phyloP scores from a whole-genome alignment of 176 grass and related monocot genomes.

The Alopecurus myosuroides region DNA sequence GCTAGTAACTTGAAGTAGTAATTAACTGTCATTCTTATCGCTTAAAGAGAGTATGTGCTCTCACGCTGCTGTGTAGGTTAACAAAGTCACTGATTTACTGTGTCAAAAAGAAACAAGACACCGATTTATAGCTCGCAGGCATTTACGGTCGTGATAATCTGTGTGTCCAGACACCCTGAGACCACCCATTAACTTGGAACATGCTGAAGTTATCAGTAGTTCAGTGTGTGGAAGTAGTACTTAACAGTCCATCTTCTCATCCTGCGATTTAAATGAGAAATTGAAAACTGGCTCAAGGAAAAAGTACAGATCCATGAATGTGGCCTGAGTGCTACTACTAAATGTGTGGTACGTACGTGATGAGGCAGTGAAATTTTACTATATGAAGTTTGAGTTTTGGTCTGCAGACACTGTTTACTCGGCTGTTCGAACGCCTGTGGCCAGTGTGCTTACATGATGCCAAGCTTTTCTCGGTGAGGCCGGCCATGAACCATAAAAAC shows the following conservation, averaged over 20 bases:
- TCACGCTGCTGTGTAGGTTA: no score
- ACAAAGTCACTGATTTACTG: no score
- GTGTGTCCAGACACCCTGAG: background rate
- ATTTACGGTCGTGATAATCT: background rate
- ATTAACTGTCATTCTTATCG: no score
- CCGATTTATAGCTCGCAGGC: no score
- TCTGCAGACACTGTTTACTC: slow-evolving; percentile 1
- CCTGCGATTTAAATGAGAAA: background rate
- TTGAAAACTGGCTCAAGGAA: background rate
- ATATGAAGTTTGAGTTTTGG: background rate
- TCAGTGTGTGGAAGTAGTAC: background rate
- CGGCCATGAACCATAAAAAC: no score
- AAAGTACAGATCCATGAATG: slow-evolving; percentile 8
- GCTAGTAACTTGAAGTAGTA: background rate
- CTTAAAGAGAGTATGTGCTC: no score
- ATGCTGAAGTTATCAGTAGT: background rate
- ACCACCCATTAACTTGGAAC: background rate
- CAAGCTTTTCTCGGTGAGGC: background rate
- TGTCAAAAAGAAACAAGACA: no score
- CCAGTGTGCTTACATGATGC: background rate
- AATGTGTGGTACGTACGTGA: background rate
- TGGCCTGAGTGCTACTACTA: background rate
- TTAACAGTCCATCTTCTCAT: background rate
- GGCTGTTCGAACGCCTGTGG: background rate
- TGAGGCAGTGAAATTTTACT: background rate